Conservation (phyloP, 768 basidiomycete genomes). For the Dictyophora rubrovolvata region DNA sequence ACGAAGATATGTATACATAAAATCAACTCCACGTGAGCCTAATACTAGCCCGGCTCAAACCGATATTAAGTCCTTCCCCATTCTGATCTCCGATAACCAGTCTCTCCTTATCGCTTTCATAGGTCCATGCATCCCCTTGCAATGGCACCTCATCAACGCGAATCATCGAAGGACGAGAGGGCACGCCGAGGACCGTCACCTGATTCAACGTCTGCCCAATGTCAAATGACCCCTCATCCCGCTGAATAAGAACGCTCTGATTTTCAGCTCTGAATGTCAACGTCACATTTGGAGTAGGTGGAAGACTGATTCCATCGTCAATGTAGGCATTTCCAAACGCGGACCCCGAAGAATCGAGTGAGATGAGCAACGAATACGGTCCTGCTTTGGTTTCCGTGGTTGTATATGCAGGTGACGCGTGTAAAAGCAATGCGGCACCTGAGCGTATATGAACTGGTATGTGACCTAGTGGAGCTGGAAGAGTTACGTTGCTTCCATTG, state of each 20-base stretch:
- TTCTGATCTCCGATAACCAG: slow-evolving; percentile 23
- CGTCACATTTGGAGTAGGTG: slow-evolving; percentile 43
- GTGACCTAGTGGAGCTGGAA: slow-evolving; percentile 60
- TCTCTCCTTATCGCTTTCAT: slow-evolving; percentile 27
- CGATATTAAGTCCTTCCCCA: slow-evolving; percentile 18
- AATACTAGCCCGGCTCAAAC: slow-evolving; percentile 34
- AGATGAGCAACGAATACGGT: slow-evolving; percentile 54
- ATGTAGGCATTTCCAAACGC: slow-evolving; percentile 56
- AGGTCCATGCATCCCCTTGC: slow-evolving; percentile 28
- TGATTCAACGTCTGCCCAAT: slow-evolving; percentile 38
- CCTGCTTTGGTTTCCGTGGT: slow-evolving; percentile 52
- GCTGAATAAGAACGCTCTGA: slow-evolving; percentile 28
- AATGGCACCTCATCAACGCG: slow-evolving; percentile 27
- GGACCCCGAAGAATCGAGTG: slow-evolving; percentile 34
- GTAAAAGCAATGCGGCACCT: slow-evolving; percentile 52
- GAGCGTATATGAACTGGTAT: slow-evolving; percentile 73
- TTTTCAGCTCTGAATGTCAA: slow-evolving; percentile 33
- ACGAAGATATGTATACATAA: background rate
- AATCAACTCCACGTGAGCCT: slow-evolving; percentile 27
- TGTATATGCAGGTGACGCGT: slow-evolving; percentile 56
- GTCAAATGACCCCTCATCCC: slow-evolving; percentile 28
- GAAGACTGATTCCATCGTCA: slow-evolving; percentile 58
- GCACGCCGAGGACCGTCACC: slow-evolving; percentile 50
- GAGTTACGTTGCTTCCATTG: slow-evolving; percentile 33
- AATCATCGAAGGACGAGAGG: slow-evolving; percentile 29